Evolutionary conservation across 1,139 yeast species (phyloP).

Genomic region (Yamadazyma mexicana): DNA sequence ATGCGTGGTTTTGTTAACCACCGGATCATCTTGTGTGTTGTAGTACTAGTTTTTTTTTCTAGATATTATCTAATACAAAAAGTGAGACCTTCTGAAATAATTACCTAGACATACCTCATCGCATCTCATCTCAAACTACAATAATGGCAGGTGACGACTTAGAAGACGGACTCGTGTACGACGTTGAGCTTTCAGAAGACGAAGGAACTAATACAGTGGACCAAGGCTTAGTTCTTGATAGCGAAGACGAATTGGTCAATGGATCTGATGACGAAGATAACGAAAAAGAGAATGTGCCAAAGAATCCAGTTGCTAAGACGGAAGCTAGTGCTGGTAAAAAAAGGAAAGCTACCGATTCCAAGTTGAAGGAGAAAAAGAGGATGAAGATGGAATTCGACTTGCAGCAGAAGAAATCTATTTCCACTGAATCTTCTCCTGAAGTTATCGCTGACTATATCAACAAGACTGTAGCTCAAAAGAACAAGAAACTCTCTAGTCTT

Average conservation of each 20-base stretch:
- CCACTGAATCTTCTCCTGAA: constrained; percentile 49
- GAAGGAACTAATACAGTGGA: constrained; percentile 2
- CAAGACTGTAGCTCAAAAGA: constrained; percentile 46
- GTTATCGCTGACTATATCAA: constrained; percentile 62
- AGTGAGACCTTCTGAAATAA: no score
- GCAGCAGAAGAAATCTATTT: constrained; percentile 49
- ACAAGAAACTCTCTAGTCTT: constrained; percentile 59
- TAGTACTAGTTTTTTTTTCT: not conserved
- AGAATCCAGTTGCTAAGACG: constrained; percentile 1
- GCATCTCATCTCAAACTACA: constrained; percentile 12
- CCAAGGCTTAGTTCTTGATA: constrained; percentile 2
- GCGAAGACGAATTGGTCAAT: constrained; percentile 13
- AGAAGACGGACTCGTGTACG: constrained; percentile 67
- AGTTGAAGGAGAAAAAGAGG: constrained; percentile 52
- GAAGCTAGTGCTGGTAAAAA: constrained; percentile 18
- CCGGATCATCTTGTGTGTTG: not conserved
- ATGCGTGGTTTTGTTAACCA: not conserved
- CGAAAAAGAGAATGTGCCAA: constrained; percentile 11
- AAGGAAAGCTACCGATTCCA: constrained; percentile 32
- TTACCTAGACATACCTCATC: not conserved
- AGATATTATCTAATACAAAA: no score
- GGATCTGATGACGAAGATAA: constrained; percentile 16
- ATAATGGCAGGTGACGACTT: constrained; percentile 48
- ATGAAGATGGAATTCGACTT: constrained; percentile 60
- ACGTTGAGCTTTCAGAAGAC: constrained; percentile 34